Evolutionary conservation across 352 stramenopile genomes (phyloP), one percentile per base, ranked within the genome.

Genomic region (Pythium sukuiense): DNA sequence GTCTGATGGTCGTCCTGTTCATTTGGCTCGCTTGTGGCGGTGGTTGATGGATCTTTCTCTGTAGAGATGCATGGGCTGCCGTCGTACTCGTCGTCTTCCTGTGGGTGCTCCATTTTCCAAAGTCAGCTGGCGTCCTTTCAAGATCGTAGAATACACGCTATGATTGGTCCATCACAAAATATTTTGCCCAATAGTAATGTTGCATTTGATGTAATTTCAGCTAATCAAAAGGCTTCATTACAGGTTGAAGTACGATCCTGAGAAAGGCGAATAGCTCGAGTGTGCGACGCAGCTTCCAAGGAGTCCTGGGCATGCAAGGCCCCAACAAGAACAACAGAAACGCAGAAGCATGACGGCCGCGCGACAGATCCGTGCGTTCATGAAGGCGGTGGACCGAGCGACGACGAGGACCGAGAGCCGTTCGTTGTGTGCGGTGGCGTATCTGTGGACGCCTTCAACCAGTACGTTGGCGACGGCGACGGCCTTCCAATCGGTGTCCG

Each of bases 341-440:
- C 20, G 20, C 20, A 24, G 20, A 24, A 24, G 20, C 20, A 48
- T 14, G 20, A 30, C n/a, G 1, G 30, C 43, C 18, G 43, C n/a
- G 8, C 20, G 43, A 50, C 16, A 50, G n/a, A 14, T 50, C 14
- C 43, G 43, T 2, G 18, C 6, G 4, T 14, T 50, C 18, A 30
- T 50, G 43, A 30, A 27, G n/a, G 43, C 43, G 18, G 7, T 50
- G 43, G 18, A 50, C 20, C 9, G 6, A 2, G 18, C 55, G 16
- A 61, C 49, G 16, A 61, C 6, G 46, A 57, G 0, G 59, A 71
- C 3, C 59, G 70, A 24, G 55, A 59, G 43, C 65, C 65, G 16
- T 66, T 62, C 55, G 20, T 71, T n/a, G 70, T 76, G n/a, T 76
- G 65, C 39, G 49, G 67, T 1, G 48, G 70, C 14, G 70, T 73